These are phyloP conservation scores for Baudoinia panamericana DNA, from an alignment of 495 filamentous ascomycete genomes.

Conservation along the genomic window DNA sequence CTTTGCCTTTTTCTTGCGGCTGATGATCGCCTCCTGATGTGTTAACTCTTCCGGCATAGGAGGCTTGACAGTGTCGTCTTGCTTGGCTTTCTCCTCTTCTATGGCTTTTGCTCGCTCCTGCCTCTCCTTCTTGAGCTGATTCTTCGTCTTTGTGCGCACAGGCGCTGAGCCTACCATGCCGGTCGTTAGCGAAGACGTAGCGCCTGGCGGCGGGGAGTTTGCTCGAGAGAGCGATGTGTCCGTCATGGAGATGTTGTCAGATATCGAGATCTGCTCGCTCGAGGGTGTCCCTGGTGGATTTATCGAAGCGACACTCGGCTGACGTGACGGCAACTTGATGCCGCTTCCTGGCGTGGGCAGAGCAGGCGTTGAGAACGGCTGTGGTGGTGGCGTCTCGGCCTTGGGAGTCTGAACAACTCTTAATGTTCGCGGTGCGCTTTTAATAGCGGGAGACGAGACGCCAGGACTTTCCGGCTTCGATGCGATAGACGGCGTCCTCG, in stretches of 20 bases:
- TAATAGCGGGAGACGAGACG: constrained; percentile 16
- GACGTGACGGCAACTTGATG: constrained; percentile 41
- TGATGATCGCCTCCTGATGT: constrained; percentile 63
- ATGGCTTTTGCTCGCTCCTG: constrained; percentile 46
- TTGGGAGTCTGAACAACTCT: constrained; percentile 63
- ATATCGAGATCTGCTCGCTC: constrained; percentile 52
- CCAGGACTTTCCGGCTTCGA: constrained; percentile 35
- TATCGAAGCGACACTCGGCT: constrained; percentile 46
- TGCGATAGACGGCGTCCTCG: constrained; percentile 34
- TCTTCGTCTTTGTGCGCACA: constrained; percentile 71
- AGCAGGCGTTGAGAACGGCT: constrained; percentile 8
- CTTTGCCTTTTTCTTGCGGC: constrained; percentile 65
- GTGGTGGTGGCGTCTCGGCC: constrained; percentile 41
- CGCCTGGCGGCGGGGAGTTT: constrained; percentile 58
- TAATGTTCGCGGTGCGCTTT: constrained; percentile 41
- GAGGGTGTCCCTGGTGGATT: constrained; percentile 66
- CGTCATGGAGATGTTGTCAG: constrained; percentile 59
- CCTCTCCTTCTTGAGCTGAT: constrained; percentile 76
- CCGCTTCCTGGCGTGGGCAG: constrained; percentile 24
- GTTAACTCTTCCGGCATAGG: constrained; percentile 35
- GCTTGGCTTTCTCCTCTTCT: constrained; percentile 45
- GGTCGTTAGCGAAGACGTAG: too few species aligned
- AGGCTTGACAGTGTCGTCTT: constrained; percentile 39
- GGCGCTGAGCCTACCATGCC: constrained; percentile 62
- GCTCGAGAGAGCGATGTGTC: constrained; percentile 74